Evolutionary conservation across 192 early-diverging fungal genomes (phyloP).

Genomic region (Diversispora epigaea): DNA sequence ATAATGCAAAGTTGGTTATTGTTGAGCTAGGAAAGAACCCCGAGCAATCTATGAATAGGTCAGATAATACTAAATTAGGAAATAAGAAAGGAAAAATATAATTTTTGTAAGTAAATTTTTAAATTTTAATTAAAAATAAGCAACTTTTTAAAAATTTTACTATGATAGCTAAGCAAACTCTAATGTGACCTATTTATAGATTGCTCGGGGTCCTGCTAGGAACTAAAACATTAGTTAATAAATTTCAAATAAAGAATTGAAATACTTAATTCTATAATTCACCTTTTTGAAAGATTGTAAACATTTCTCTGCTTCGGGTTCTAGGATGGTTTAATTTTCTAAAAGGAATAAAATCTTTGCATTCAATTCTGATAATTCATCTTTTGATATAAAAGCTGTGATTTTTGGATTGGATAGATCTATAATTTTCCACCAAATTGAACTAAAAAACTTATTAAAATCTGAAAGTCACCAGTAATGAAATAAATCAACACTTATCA

Average conservation of each 20-base stretch:
- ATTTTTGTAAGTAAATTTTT: too few relatives aligned
- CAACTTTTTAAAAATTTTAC: too few relatives aligned
- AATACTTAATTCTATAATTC: constrained; percentile 18
- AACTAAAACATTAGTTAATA: too few relatives aligned
- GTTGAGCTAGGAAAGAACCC: constrained; percentile 30
- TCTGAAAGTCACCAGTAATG: neutral
- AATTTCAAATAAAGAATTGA: constrained; percentile 1
- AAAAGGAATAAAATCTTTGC: constrained; percentile 3
- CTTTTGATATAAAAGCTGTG: neutral
- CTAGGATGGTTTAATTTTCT: constrained; percentile 24
- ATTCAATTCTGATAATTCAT: constrained; percentile 21
- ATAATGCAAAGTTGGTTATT: constrained; percentile 24
- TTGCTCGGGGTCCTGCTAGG: too few relatives aligned
- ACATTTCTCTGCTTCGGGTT: constrained; percentile 31
- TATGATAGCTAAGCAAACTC: too few relatives aligned
- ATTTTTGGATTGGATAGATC: constrained; percentile 16
- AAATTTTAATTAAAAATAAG: too few relatives aligned
- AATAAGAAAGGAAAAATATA: too few relatives aligned
- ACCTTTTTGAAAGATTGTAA: constrained; percentile 27
- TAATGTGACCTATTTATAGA: too few relatives aligned
- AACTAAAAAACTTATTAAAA: constrained; percentile 26
- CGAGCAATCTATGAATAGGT: too few relatives aligned
- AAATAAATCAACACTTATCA: constrained; percentile 14
- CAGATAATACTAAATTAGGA: too few relatives aligned
- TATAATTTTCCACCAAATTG: constrained; percentile 28